A percentile compares a stretch with the other conserved stretches of the same genome.
Conservation (phyloP, 169 alveolate genomes). For the Plasmodium falciparum region DNA sequence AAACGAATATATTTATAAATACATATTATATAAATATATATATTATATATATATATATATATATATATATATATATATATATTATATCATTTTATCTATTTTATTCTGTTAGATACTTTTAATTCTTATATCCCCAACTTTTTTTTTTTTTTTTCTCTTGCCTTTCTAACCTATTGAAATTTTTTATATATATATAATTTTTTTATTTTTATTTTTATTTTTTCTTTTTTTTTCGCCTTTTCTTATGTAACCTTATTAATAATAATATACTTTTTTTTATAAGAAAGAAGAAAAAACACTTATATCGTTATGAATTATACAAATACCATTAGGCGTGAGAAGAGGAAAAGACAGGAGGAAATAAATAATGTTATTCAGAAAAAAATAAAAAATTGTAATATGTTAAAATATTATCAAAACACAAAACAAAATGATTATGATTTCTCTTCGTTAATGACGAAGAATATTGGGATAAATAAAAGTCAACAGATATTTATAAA, state of each 20-base stretch:
- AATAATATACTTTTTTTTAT: no score
- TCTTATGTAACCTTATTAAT: not conserved
- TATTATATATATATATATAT: no score
- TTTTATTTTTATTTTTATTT: not conserved
- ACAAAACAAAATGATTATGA: constrained; percentile 19
- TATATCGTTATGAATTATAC: constrained; percentile 72
- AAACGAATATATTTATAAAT: no score
- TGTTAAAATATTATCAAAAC: constrained; percentile 30
- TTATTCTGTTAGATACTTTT: no score
- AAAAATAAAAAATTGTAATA: constrained; percentile 55
- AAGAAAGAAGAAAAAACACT: not conserved
- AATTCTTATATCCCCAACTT: no score
- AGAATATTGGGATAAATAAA: constrained; percentile 25
- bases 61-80: no score
- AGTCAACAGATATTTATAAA: not conserved
- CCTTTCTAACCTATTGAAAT: no score
- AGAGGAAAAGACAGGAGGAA: constrained; percentile 76
- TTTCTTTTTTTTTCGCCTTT: not conserved
- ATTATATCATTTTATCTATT: no score
- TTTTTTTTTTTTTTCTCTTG: no score
- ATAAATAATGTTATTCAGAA: constrained; percentile 65
- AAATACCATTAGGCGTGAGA: constrained; percentile 47
- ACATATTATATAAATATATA: no score
- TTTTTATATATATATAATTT: not conserved
- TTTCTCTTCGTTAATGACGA: constrained; percentile 38